These are phyloP conservation scores for Tuber magnatum DNA, from an alignment of 495 filamentous ascomycete species.

Conservation along the genomic window DNA sequence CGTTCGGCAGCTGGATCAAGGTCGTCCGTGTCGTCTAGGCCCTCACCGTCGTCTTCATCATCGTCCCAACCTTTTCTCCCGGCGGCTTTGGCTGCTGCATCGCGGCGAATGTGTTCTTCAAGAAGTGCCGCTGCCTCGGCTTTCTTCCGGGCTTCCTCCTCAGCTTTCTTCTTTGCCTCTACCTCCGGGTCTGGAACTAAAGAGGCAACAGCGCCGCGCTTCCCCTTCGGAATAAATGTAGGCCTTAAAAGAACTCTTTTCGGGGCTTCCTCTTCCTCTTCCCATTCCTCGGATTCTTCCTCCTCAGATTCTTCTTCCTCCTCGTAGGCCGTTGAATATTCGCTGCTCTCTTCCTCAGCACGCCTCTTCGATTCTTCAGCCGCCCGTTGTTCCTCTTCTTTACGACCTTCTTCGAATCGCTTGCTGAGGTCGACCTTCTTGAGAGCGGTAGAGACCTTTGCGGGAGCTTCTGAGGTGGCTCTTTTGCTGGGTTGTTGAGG, in stretches of 20 bases:
- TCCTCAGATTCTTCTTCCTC: conserved; percentile 45
- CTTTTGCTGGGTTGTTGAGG: conserved; percentile 38
- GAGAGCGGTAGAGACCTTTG: conserved; percentile 55
- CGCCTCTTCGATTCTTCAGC: conserved; percentile 69
- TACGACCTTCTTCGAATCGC: conserved; percentile 45
- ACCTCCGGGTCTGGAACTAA: conserved; percentile 25
- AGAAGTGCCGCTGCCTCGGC: conserved; percentile 69
- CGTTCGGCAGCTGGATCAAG: conserved; percentile 82
- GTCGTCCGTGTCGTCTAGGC: conserved; percentile 78
- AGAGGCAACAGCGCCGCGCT: conserved; percentile 49
- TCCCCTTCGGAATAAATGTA: conserved; percentile 81
- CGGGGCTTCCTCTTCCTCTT: conserved; percentile 70
- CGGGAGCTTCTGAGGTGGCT: conserved; percentile 53
- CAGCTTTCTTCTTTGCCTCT: conserved; percentile 45
- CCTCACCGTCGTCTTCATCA: conserved; percentile 62
- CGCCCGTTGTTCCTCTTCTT: conserved; percentile 47
- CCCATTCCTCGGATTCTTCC: conserved; percentile 54
- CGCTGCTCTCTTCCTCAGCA: conserved; percentile 48
- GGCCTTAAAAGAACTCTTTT: conserved; percentile 71
- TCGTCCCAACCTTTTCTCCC: conserved; percentile 84
- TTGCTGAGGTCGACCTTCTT: conserved; percentile 61
- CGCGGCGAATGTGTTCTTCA: conserved; percentile 77
- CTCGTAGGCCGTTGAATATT: conserved; percentile 46
- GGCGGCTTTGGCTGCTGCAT: conserved; percentile 63
- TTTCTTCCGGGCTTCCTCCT: conserved; percentile 57